These are phyloP conservation scores for Cryoendolithus antarcticus DNA, from an alignment of 2,329 filamentous ascomycete species.

Conservation along the genomic window DNA sequence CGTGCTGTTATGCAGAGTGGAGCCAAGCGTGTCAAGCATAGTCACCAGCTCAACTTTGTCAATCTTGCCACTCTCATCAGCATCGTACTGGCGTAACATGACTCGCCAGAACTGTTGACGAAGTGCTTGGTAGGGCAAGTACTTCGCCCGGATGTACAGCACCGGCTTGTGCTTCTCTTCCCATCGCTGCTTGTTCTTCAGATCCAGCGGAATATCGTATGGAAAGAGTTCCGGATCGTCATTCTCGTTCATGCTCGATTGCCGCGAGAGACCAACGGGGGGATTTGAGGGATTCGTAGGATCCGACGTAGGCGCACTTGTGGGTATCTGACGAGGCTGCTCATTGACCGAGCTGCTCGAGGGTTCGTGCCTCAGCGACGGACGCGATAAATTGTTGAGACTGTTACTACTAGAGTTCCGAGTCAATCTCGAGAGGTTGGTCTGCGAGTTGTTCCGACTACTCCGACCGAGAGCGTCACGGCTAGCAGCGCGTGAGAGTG, in stretches of 20 bases:
- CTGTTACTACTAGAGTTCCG: slow-evolving; percentile 20
- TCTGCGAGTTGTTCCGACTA: slow-evolving; percentile 18
- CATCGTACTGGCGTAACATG: slow-evolving; percentile 92
- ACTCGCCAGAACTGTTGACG: slow-evolving; percentile 96
- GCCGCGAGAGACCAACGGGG: neutral
- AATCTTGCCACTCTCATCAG: slow-evolving; percentile 83
- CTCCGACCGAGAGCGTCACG: slow-evolving; percentile 46
- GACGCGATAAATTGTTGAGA: slow-evolving; percentile 19
- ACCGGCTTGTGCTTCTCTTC: slow-evolving; percentile 83
- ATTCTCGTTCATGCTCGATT: slow-evolving; percentile 1
- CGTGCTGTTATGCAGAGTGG: slow-evolving; percentile 81
- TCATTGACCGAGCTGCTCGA: no score
- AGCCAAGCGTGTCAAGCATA: slow-evolving; percentile 93
- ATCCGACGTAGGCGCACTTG: slow-evolving; percentile 12
- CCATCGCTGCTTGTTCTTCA: slow-evolving; percentile 94
- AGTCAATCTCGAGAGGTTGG: slow-evolving; percentile 46
- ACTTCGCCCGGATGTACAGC: slow-evolving; percentile 77
- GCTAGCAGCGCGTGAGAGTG: slow-evolving; percentile 70
- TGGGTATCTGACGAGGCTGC: neutral
- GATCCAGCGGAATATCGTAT: slow-evolving; percentile 64
- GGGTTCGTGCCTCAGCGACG: neutral
- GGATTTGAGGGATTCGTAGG: neutral
- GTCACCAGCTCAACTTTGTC: slow-evolving; percentile 93
- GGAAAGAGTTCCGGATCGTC: slow-evolving; percentile 57
- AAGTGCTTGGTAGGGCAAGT: slow-evolving; percentile 81